Conservation (phyloP, 345 rosid species). For the Triadica sebifera region DNA sequence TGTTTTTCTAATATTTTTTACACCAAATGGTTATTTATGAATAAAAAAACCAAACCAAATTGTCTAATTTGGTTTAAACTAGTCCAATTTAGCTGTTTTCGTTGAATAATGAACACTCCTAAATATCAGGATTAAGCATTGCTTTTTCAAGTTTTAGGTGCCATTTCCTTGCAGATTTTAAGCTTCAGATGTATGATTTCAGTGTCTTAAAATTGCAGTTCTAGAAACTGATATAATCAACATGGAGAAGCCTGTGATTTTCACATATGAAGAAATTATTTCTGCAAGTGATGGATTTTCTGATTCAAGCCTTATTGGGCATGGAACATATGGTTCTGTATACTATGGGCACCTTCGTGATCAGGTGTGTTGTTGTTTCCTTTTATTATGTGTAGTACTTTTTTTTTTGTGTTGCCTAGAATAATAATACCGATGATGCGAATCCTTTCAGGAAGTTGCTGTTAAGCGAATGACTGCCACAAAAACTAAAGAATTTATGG, state of each 20-base stretch:
- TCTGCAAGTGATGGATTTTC: constrained; percentile 75
- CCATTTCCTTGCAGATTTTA: neutral
- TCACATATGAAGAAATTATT: constrained; percentile 68
- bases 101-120: no score
- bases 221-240: constrained; percentile 65
- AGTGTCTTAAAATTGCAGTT: constrained; percentile 38
- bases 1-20: no score
- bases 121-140: neutral
- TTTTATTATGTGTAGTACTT: neutral
- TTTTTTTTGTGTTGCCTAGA: neutral
- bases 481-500: constrained; percentile 84
- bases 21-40: no score
- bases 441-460: constrained; percentile 71
- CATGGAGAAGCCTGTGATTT: constrained; percentile 80
- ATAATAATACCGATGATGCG: constrained; percentile 15
- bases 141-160: neutral
- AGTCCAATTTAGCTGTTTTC: no score
- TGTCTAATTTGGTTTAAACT: no score
- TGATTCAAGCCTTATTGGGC: constrained; percentile 85
- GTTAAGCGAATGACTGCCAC: constrained; percentile 91
- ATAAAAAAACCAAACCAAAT: no score
- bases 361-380: constrained; percentile 52
- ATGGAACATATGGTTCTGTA: constrained; percentile 90
- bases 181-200: constrained; percentile 15
- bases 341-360: constrained; percentile 71